Evolutionary conservation across 1,139 yeast species (phyloP).

Genomic region (Geotrichum klebahnii): DNA sequence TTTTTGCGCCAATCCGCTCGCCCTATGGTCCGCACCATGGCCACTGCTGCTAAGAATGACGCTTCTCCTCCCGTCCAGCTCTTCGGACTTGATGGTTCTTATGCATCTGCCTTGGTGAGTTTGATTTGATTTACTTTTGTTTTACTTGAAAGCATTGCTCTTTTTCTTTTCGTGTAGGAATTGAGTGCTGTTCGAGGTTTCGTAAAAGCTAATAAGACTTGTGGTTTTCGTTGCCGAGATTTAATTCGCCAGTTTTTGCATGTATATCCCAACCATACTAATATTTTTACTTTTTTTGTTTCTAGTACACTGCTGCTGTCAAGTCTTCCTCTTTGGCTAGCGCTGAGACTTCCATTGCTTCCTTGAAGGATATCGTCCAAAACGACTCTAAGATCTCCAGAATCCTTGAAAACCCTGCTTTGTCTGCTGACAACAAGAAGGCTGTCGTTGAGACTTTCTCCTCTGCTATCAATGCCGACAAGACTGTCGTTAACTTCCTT

Average conservation of each 20-base stretch:
- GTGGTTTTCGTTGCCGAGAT: not conserved
- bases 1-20: slow-evolving; percentile 22
- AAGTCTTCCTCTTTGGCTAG: slow-evolving; percentile 73
- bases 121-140: not conserved
- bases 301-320: slow-evolving; percentile 74
- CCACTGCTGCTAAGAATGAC: slow-evolving; percentile 50
- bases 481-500: slow-evolving; percentile 75
- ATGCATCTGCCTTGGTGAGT: slow-evolving; percentile 74
- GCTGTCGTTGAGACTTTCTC: slow-evolving; percentile 60
- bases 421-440: slow-evolving; percentile 70
- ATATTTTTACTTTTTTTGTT: not conserved
- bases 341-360: slow-evolving; percentile 63
- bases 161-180: not conserved
- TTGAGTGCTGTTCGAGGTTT: not conserved
- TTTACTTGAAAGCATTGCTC: not conserved
- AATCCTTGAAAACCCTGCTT: slow-evolving; percentile 76
- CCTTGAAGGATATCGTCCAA: slow-evolving; percentile 54
- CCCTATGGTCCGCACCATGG: slow-evolving; percentile 36
- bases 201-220: not conserved
- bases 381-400: slow-evolving; percentile 61
- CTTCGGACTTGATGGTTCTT: slow-evolving; percentile 93
- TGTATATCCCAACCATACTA: not conserved
- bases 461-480: slow-evolving; percentile 58
- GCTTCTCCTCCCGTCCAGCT: slow-evolving; percentile 88
- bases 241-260: slow-evolving; percentile 19